Evolutionary conservation across 768 basidiomycete species (phyloP), one percentile per base, ranked within the genome.

Genomic region (Pleurotus citrinopileatus): DNA sequence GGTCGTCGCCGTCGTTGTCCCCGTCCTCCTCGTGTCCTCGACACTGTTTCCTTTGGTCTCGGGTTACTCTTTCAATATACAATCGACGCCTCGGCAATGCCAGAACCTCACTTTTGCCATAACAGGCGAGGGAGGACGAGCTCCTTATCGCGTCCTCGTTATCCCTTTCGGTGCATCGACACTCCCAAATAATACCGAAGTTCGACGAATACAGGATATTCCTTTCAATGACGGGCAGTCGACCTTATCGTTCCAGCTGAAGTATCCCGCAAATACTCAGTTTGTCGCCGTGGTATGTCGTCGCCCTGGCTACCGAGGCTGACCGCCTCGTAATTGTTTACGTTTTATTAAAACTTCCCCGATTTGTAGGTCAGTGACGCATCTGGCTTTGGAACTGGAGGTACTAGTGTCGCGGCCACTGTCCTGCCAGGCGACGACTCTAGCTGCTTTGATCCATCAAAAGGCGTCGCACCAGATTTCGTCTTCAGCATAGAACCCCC

Each of bases 211-310:
- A 43, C 63, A 83, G 46, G 78, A 79, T 60, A 65, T 81, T 10
- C 65, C 76, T 3, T 90, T 91, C 62, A 55, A 69, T 17, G 76
- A 67, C 23, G 61, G 66, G 22, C 63, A 67, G 4, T 71, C 64
- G 2, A 70, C 73, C 20, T 60, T 81, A 25, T 73, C 65, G 32
- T 86, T 91, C 65, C 67, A 78, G 62, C 75, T 90, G 50, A 77
- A 75, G 25, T 91, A 78, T 63, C 89, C 89, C 0, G 73, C 68
- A 44, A 75, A 81, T 62, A 87, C 87, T 2, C 84, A 88, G 61
- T 84, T 92, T 52, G 87, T 91, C 22, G 83, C 85, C 3, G 84
- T 90, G 61, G 89, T 89, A 61, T 70, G 86, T 82, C 4, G 6
- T 42, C 40, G 20, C 48, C 56, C 52, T 26, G 22, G 50, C 20